phyloP scores from a whole-genome alignment of 2,329 filamentous ascomycete species.

The Graphilbum sp. region DNA sequence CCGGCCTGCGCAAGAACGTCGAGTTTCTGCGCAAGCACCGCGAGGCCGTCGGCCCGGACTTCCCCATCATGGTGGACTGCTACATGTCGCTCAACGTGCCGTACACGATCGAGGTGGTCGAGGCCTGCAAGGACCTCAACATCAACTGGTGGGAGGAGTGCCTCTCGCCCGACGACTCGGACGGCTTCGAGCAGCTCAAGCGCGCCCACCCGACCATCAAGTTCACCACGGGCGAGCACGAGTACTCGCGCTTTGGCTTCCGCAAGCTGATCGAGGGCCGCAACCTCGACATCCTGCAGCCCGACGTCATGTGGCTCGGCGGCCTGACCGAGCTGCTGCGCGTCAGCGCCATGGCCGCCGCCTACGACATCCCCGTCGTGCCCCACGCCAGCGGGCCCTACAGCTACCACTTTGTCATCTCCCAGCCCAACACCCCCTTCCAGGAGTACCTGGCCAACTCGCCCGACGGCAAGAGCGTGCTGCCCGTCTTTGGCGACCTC shows the following conservation, averaged over 20 bases:
- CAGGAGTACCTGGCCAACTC: conserved; percentile 94
- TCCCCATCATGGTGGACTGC: conserved; percentile 88
- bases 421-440: conserved; percentile 84
- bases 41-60: conserved; percentile 72
- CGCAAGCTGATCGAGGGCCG: conserved; percentile 83
- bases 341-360: conserved; percentile 73
- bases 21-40: conserved; percentile 77
- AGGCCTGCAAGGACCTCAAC: conserved; percentile 65
- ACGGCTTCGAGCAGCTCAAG: conserved; percentile 82
- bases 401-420: conserved; percentile 91
- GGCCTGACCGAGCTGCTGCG: conserved; percentile 85
- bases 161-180: conserved; percentile 76
- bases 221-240: conserved; percentile 92
- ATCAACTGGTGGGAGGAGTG: conserved; percentile 99
- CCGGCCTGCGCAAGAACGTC: conserved; percentile 73
- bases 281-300: conserved; percentile 87
- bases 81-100: conserved; percentile 91
- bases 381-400: conserved; percentile 91
- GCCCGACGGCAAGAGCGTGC: conserved; percentile 72
- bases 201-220: conserved; percentile 77
- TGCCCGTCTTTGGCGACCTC: conserved; percentile 82
- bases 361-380: conserved; percentile 87
- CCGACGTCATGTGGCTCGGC: conserved; percentile 95
- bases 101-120: conserved; percentile 83
- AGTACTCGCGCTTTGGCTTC: conserved; percentile 89